Conservation (phyloP, 306 rosid genomes). For the Vigna mungo region DNA sequence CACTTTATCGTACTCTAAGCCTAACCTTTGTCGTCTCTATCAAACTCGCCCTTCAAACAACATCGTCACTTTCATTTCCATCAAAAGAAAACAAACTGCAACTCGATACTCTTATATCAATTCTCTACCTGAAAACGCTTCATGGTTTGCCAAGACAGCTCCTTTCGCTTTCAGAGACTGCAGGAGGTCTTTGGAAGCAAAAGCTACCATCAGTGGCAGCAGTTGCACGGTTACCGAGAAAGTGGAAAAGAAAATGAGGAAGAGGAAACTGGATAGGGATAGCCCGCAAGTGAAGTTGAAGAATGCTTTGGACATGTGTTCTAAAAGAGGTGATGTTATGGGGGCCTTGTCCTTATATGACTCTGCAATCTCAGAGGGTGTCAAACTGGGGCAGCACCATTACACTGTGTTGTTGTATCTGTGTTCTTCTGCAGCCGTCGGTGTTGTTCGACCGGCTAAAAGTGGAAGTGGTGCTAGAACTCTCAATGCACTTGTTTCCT, state of each 20-base stretch:
- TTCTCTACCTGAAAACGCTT: slow-evolving; percentile 22
- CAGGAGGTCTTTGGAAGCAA: slow-evolving; percentile 44
- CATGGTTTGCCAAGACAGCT: slow-evolving; percentile 46
- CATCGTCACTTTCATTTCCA: slow-evolving; percentile 37
- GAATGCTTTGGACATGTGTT: slow-evolving; percentile 76
- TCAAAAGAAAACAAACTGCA: slow-evolving; percentile 30
- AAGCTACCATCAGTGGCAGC: neutral
- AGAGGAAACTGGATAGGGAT: slow-evolving; percentile 54
- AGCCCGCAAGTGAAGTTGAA: slow-evolving; percentile 54
- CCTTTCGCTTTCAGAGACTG: slow-evolving; percentile 36
- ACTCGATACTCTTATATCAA: slow-evolving; percentile 49
- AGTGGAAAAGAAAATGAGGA: slow-evolving; percentile 43
- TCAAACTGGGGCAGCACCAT: slow-evolving; percentile 70
- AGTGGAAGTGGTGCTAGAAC: slow-evolving; percentile 73
- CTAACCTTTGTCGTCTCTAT: slow-evolving; percentile 24
- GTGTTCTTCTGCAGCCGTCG: slow-evolving; percentile 92
- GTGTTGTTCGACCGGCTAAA: slow-evolving; percentile 84
- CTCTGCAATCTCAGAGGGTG: slow-evolving; percentile 59
- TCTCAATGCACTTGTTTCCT: slow-evolving; percentile 48
- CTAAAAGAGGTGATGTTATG: slow-evolving; percentile 79
- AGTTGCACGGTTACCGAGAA: slow-evolving; percentile 38
- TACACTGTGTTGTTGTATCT: slow-evolving; percentile 83
- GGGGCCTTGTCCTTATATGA: slow-evolving; percentile 77
- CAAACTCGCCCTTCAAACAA: slow-evolving; percentile 32
- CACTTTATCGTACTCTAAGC: slow-evolving; percentile 40